These are phyloP conservation scores for Coemansia sp. DNA, from an alignment of 192 early-diverging fungal genomes.

Conservation along the genomic window DNA sequence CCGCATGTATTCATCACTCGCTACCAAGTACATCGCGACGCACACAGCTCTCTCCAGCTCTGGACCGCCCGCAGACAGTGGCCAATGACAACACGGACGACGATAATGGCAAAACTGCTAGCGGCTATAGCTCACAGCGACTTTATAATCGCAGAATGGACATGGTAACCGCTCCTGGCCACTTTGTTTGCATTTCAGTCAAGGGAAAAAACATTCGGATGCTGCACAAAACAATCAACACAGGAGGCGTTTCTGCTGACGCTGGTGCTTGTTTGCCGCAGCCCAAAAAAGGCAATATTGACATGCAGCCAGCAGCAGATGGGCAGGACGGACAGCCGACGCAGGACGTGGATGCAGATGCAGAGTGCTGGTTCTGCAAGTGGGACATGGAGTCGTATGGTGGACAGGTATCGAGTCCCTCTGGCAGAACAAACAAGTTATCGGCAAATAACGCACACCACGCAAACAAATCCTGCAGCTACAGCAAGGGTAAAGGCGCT, in stretches of 20 bases:
- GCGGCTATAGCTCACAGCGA: too few species aligned
- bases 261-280: too few species aligned
- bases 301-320: conserved; percentile 3
- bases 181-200: too few species aligned
- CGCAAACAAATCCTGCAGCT: background rate
- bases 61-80: conserved; percentile 2
- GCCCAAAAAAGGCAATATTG: conserved; percentile 2
- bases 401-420: too few species aligned
- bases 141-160: too few species aligned
- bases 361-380: background rate
- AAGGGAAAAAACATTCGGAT: too few species aligned
- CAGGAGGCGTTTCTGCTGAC: background rate
- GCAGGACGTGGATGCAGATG: background rate
- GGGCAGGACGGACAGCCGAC: too few species aligned
- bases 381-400: too few species aligned
- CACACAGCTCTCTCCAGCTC: background rate
- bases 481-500: conserved; percentile 1
- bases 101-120: too few species aligned
- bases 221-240: too few species aligned
- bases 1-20: conserved; percentile 3
- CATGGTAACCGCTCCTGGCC: too few species aligned
- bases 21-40: background rate
- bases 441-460: conserved; percentile 7
- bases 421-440: background rate
- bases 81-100: background rate